A percentile compares a stretch with the other conserved stretches of the same genome.
Evolutionary conservation across 176 grass and related monocot genomes (phyloP).

Genomic region (Avena eriantha): DNA sequence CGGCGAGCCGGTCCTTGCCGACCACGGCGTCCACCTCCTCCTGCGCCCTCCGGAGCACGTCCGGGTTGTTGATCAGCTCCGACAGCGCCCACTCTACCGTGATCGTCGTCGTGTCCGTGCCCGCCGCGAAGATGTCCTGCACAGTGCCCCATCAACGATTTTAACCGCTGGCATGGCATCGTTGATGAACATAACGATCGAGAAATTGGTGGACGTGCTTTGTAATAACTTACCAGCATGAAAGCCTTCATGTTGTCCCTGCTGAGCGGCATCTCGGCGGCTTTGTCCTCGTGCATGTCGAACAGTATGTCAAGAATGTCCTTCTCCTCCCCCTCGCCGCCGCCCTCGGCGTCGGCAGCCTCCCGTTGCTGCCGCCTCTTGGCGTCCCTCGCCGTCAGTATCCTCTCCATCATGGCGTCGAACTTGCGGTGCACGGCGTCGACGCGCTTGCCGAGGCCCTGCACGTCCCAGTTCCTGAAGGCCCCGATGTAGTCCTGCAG

Average conservation of each 20-base stretch:
- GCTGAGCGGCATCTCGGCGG: conserved; percentile 54
- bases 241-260: conserved; percentile 72
- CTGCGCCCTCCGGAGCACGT: conserved; percentile 36
- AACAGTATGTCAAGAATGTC: conserved; percentile 62
- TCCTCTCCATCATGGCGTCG: conserved; percentile 65
- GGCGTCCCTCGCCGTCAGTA: conserved; percentile 47
- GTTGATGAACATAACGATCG: too few species aligned
- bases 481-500: conserved; percentile 64
- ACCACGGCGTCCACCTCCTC: conserved; percentile 62
- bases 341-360: background rate
- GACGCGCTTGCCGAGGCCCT: conserved; percentile 60
- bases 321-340: background rate
- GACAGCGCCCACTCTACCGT: conserved; percentile 73
- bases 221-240: conserved; percentile 53
- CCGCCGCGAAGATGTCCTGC: conserved; percentile 75
- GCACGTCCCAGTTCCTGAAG: conserved; percentile 69
- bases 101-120: conserved; percentile 67
- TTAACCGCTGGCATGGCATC: background rate
- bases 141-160: too few species aligned
- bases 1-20: conserved; percentile 47
- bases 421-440: conserved; percentile 55
- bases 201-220: background rate
- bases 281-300: conserved; percentile 57
- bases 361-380: conserved; percentile 3
- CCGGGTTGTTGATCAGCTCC: conserved; percentile 72